Percentiles rank a stretch among this genome's conserved stretches.
phyloP scores from a whole-genome alignment of 768 basidiomycete species.

The Pisolithus microcarpus region DNA sequence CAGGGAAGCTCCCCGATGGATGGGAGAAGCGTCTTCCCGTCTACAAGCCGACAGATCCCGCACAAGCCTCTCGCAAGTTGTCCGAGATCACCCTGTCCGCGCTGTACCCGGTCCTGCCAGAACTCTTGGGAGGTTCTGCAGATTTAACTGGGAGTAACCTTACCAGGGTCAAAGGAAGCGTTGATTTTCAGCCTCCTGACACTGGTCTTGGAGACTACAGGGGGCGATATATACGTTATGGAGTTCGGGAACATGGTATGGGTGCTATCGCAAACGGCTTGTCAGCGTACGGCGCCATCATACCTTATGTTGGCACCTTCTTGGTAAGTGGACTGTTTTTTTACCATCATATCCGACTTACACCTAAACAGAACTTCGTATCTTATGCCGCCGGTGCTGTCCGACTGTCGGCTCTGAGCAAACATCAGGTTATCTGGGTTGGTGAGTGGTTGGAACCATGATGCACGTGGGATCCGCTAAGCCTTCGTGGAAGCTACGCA shows the following conservation, averaged over 20 bases:
- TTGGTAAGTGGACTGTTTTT: constrained; percentile 42
- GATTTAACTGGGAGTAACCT: constrained; percentile 91
- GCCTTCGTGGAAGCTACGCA: constrained; percentile 60
- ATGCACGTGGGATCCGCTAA: background rate
- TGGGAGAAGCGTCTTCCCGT: constrained; percentile 86
- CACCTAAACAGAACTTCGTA: constrained; percentile 67
- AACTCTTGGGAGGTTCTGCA: constrained; percentile 83
- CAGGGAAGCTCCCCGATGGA: constrained; percentile 72
- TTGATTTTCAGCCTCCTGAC: constrained; percentile 88
- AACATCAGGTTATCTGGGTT: constrained; percentile 90
- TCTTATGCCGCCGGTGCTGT: constrained; percentile 92
- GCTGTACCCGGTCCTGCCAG: constrained; percentile 69
- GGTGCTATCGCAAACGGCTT: constrained; percentile 92
- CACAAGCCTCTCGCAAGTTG: constrained; percentile 87
- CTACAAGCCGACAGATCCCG: constrained; percentile 77
- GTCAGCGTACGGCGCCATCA: constrained; percentile 81
- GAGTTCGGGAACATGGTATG: constrained; percentile 98
- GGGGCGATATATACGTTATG: constrained; percentile 91
- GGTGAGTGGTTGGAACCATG: constrained; percentile 39
- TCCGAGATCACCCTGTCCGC: constrained; percentile 84
- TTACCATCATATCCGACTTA: constrained; percentile 6
- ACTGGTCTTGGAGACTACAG: constrained; percentile 78
- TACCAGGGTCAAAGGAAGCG: constrained; percentile 75
- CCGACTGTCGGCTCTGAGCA: constrained; percentile 81
- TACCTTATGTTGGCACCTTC: constrained; percentile 91